Evolutionary conservation across 305 asterid genomes (phyloP).

Genomic region (Plantago rigida): DNA sequence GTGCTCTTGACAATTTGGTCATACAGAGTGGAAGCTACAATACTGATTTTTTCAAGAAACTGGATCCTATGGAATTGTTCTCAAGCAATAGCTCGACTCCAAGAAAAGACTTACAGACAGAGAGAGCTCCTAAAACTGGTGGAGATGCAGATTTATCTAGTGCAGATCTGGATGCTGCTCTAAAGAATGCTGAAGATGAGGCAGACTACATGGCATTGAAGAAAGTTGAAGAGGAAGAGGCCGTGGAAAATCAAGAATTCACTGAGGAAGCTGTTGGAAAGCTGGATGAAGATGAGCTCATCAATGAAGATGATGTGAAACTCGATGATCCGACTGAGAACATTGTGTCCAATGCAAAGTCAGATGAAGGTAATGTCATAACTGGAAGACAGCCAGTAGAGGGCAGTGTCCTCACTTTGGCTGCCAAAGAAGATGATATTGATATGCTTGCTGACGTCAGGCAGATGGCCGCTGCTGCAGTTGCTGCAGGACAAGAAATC

Average conservation of each 20-base stretch:
- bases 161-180: conserved; percentile 92
- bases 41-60: conserved; percentile 86
- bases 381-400: conserved; percentile 43
- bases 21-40: conserved; percentile 94
- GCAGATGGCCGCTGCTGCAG: conserved; percentile 97
- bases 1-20: conserved; percentile 88
- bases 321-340: conserved; percentile 56
- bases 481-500: conserved; percentile 76
- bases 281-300: conserved; percentile 86
- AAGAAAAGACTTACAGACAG: conserved; percentile 34
- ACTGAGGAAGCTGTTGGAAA: conserved; percentile 82
- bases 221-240: conserved; percentile 98
- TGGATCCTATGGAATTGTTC: conserved; percentile 89
- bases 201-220: conserved; percentile 98
- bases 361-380: conserved; percentile 36
- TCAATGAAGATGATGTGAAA: conserved; percentile 74
- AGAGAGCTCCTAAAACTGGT: conserved; percentile 35
- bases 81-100: conserved; percentile 57
- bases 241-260: conserved; percentile 96
- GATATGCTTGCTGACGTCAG: conserved; percentile 94
- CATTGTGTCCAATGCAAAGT: conserved; percentile 30
- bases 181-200: conserved; percentile 96
- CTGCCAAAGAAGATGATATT: conserved; percentile 67
- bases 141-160: conserved; percentile 58
- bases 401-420: conserved; percentile 41